Evolutionary conservation across 352 stramenopile species (phyloP), one percentile per base, ranked within the genome.

Genomic region (Pythium biforme): DNA sequence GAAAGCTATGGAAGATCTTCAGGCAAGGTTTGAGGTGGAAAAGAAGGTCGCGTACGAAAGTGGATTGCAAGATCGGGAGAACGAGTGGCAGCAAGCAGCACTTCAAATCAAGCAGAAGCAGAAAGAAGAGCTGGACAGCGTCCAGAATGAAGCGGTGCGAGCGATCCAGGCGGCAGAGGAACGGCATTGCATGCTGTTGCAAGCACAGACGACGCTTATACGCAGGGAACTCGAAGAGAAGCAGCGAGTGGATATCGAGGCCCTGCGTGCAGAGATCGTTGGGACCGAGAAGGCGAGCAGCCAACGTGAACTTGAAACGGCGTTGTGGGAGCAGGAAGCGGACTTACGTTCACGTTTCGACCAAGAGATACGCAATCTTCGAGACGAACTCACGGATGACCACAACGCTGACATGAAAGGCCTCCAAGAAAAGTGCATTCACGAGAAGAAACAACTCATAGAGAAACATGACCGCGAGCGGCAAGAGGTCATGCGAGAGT

Each of bases 81-180:
- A 68, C 11, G 82, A 92, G 43, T 93, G 84, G 84, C 84, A 92
- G 54, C 75, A 86, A 45, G 84, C 84, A 4, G 84, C 84, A 2
- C 19, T 69, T 5, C 73, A 87, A 51, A 92, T 93, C 62, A 93
- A 93, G 53, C 73, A 76, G 17, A 79, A 81, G 33, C 84, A 93
- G 37, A 83, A 86, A 25, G 78, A 90, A 34, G 82, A 90, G 58
- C 66, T 93, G 12, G 69, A 78, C 15, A 72, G 56, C 25, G 75
- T 89, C 4, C 77, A 88, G 39, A 75, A 74, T 14, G 81, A 90
- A 41, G 81, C 79, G 10, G n/a, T 90, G 27, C 68, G 72, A 23
- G 84, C 84, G 2, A 86, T 93, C 26, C 67, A 77, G 52, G 80
- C 77, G 20, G 82, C 81, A 0, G 82, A 93, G 57, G 77, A 91